Evolutionary conservation across 352 stramenopile genomes (phyloP), one percentile per base, ranked within the genome.

Genomic region (Globisporangium perplexum): DNA sequence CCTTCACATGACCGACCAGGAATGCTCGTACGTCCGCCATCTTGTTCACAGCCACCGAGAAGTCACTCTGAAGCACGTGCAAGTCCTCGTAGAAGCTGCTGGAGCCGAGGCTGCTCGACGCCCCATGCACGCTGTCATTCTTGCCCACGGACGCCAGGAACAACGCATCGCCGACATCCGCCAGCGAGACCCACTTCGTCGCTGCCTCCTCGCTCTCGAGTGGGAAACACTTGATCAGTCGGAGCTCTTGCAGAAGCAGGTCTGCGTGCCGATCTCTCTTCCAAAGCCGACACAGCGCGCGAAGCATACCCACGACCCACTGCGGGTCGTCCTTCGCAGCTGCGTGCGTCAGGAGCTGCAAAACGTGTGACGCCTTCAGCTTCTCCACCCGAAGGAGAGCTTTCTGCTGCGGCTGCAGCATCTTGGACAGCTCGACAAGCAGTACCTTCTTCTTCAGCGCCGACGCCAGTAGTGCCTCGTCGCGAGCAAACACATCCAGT

Each of bases 151-250:
- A 14, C 15, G 53, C 22, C 7, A 74, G 47, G 53, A 71, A 74
- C 17, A 63, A 31, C 39, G 65, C 68, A 39, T 83, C 70, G 1
- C 70, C 62, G 18, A 54, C 50, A 28, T 79, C 69, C 39, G 68
- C 65, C 39, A 86, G 56, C 28, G 71, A 87, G 22, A 74, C 49
- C 68, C 68, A 91, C 46, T 28, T 41, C 39, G 30, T 66, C 26
- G 28, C 60, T 18, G 14, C 51, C 10, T 18, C 54, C 3, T 18
- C 50, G 15, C 41, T 46, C n/a, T 75, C 61, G 22, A 91, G 47
- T 1, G 74, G 79, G 43, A 93, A 90, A 41, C 79, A 93, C 63
- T 73, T 74, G 55, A 90, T 74, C n/a, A 85, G 57, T 17, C 78
- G 69, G 30, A 93, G 58, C 59, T 92, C 82, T 45, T 90, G 69